Evolutionary conservation across 2,329 filamentous ascomycete species (phyloP), one percentile per base, ranked within the genome.

Genomic region (Dothideomycetidae sp.): DNA sequence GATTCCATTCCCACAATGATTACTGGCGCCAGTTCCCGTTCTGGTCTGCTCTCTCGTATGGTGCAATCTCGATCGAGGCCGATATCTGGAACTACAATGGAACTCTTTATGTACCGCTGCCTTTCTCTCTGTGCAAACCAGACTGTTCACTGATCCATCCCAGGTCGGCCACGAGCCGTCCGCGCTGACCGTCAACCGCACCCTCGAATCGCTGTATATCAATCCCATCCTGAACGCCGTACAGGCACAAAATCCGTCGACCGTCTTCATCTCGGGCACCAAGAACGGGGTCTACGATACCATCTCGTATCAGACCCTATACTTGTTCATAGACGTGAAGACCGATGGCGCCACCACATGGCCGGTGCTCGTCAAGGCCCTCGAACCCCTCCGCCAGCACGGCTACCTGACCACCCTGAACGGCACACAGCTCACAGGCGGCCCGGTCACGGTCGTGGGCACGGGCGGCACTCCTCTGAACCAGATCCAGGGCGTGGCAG

Each of bases 221-320:
- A 59, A 71, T 30, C 73, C 73, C 2, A 69, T 78, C 37, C 55
- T 74, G 17, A 58, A 64, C 40, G 69, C 71, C 0, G 55, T 78
- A 5, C 54, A 62, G 21, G 63, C 64, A 11, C 66, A 73, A 47
- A 78, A 74, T 47, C 68, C 70, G n/a, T 53, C 55, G 5, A 64
- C 61, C 12, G 55, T 52, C 0, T 77, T 73, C 51, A 50, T 68
- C 3, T 46, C 53, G 1, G 49, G 51, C 0, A 71, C 69, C 3
- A 61, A 63, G 30, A 72, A 75, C 48, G 74, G 74, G 21, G 70
- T 78, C 10, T 78, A 66, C 49, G 74, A 78, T 52, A 70, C 70
- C 1, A 49, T 50, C 21, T 50, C 57, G 1, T 59, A 53, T 4
- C 72, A 77, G 52, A 77, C 73, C 0, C 60, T 79, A 4, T 76